Base-by-base conservation (phyloP, 1,284 basidiomycete genomes). In the Ceratobasidium sp. region DNA sequence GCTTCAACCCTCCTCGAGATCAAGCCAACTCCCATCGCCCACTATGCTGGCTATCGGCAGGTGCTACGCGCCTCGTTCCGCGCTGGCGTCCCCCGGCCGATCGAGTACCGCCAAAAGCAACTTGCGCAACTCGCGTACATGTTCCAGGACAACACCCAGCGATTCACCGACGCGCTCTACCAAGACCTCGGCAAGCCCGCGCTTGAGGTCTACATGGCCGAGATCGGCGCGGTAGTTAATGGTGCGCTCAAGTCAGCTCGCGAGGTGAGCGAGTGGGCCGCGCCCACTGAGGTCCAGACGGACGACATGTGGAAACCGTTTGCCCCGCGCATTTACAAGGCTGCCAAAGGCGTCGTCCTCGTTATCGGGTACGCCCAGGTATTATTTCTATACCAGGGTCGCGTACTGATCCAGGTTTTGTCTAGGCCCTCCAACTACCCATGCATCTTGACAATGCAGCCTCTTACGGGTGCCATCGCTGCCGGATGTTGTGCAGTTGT, bases 71-170 rank as follows among this genome's bases (percentile, higher is more conserved):
- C 77, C 56, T 84, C 84, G 12, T 90, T 89, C 80, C 78, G 80
- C 21, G 80, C 83, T 5, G 83, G 84, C 23, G 83, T 81, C 72
- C 87, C 87, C 3, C 81, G 83, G 30, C 79, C 84, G 12, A 77
- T 89, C 61, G 82, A 81, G 48, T 90, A 86, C 78, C 82, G 89
- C 48, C 83, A 86, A 74, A 83, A 84, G 71, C 88, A 90, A 80
- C 83, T 90, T 64, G 84, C 87, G 76, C 86, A 88, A 79, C 81
- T 91, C 49, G 85, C 84, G 12, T 88, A 84, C 73, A 79, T 90
- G 77, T 76, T 89, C 63, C 82, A 87, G 73, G 88, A 91, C 75
- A 88, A 91, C 78, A 77, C 80, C 53, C 78, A 81, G 12, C 79
- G 79, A 9, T 81, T 90, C 75, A 72, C 83, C 74, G 82, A 83